phyloP scores from a whole-genome alignment of 1,139 yeast species.

The Pichia sp. region DNA sequence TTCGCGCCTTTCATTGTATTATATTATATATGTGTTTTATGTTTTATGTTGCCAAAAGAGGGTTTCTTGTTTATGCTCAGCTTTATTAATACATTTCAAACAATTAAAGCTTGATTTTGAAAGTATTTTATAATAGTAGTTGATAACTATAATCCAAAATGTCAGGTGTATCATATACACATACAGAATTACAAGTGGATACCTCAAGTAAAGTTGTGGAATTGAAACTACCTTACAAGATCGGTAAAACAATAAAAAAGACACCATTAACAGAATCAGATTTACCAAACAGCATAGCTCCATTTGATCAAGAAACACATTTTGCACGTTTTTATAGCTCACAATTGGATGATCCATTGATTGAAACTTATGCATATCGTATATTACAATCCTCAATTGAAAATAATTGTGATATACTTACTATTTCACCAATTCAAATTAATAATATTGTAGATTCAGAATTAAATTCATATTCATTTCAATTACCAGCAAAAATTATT shows the following conservation, averaged over 20 bases:
- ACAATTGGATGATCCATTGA: neutral
- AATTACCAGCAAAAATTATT: conserved; percentile 22
- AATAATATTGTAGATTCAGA: conserved; percentile 19
- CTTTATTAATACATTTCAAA: too few relatives aligned
- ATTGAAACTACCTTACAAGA: conserved; percentile 15
- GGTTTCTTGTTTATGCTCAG: too few relatives aligned
- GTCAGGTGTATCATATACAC: conserved; percentile 1
- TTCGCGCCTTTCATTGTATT: too few relatives aligned
- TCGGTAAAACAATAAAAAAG: conserved; percentile 17
- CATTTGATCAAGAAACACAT: conserved; percentile 1
- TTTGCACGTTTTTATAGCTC: conserved; percentile 7
- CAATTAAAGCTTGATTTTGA: neutral
- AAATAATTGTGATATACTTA: conserved; percentile 14
- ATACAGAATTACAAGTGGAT: conserved; percentile 18
- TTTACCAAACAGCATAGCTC: neutral
- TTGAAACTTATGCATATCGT: neutral
- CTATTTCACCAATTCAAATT: conserved; percentile 24
- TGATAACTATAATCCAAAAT: neutral
- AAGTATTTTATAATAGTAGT: neutral
- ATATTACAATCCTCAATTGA: conserved; percentile 1
- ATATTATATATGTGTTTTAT: too few relatives aligned
- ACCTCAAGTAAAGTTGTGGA: neutral
- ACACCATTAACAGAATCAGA: conserved; percentile 5
- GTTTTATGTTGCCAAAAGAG: too few relatives aligned
- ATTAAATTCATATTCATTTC: conserved; percentile 18